Evolutionary conservation across 371 early-diverging fungal species (phyloP).

Genomic region (Rhizomucor miehei): DNA sequence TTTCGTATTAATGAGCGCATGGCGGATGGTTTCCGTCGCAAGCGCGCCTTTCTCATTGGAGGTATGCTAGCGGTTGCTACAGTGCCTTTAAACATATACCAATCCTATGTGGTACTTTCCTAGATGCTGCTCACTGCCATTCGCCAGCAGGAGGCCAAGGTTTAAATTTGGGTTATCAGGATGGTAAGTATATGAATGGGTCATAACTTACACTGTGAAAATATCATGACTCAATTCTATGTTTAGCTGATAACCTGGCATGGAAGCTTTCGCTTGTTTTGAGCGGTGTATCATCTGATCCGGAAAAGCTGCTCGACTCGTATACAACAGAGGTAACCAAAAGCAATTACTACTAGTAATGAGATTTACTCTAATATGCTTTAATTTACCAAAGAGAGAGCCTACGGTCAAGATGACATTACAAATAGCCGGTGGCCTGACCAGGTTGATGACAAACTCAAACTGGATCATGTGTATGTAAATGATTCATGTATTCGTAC

Average conservation of each 20-base stretch:
- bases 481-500: too few relatives aligned
- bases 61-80: slow-evolving; percentile 13
- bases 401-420: too few relatives aligned
- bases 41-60: slow-evolving; percentile 35
- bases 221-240: background rate
- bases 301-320: slow-evolving; percentile 33
- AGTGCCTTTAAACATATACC: background rate
- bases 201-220: background rate
- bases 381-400: too few relatives aligned
- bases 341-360: too few relatives aligned
- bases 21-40: slow-evolving; percentile 33
- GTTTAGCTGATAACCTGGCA: slow-evolving; percentile 38
- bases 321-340: slow-evolving; percentile 28
- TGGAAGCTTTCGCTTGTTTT: slow-evolving; percentile 45
- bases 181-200: slow-evolving; percentile 21
- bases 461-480: too few relatives aligned
- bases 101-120: too few relatives aligned
- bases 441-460: too few relatives aligned
- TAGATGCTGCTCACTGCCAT: slow-evolving; percentile 48
- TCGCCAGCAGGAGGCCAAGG: slow-evolving; percentile 42
- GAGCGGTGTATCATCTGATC: slow-evolving; percentile 17
- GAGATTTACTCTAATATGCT: too few relatives aligned
- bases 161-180: slow-evolving; percentile 42
- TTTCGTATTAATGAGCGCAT: slow-evolving; percentile 44
- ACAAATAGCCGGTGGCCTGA: too few relatives aligned